Evolutionary conservation across 2,329 filamentous ascomycete genomes (phyloP).

Genomic region (Colletotrichum truncatum): DNA sequence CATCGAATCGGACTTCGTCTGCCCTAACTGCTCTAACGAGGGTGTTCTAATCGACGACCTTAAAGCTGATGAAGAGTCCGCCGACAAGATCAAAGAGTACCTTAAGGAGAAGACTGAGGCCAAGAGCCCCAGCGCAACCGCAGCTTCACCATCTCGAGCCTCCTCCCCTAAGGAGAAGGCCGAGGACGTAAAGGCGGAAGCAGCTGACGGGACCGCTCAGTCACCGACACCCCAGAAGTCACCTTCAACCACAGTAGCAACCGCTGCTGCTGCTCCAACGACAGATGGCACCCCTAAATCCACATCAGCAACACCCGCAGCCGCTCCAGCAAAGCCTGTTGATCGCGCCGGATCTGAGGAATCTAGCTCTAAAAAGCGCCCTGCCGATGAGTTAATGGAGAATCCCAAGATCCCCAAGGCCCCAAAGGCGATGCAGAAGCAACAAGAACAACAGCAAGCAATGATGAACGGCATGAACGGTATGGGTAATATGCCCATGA

Average conservation of each 20-base stretch:
- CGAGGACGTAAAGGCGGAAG: conserved; percentile 15
- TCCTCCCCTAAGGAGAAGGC: conserved; percentile 39
- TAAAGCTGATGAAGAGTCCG: conserved; percentile 80
- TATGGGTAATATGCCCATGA: conserved; percentile 45
- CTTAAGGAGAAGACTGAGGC: conserved; percentile 65
- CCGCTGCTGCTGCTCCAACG: conserved; percentile 19
- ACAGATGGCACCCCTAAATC: conserved; percentile 43
- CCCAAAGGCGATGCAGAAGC: conserved; percentile 71
- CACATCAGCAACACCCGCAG: conserved; percentile 38
- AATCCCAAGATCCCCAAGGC: conserved; percentile 73
- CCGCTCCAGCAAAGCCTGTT: conserved; percentile 35
- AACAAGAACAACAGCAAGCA: conserved; percentile 56
- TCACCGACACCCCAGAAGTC: conserved; percentile 43
- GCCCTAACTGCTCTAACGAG: conserved; percentile 89
- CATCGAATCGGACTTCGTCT: conserved; percentile 97
- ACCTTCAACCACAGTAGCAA: conserved; percentile 32
- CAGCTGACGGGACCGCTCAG: conserved; percentile 28
- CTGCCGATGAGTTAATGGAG: conserved; percentile 76
- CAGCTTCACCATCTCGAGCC: conserved; percentile 40
- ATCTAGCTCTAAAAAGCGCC: conserved; percentile 76
- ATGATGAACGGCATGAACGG: conserved; percentile 59
- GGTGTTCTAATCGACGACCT: conserved; percentile 94
- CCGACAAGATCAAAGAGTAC: conserved; percentile 81
- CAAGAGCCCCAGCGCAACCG: conserved; percentile 54
- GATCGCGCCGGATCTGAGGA: conserved; percentile 36